Evolutionary conservation across 1,139 yeast genomes (phyloP), one percentile per base, ranked within the genome.

Genomic region (Candida pseudocylindracea): DNA sequence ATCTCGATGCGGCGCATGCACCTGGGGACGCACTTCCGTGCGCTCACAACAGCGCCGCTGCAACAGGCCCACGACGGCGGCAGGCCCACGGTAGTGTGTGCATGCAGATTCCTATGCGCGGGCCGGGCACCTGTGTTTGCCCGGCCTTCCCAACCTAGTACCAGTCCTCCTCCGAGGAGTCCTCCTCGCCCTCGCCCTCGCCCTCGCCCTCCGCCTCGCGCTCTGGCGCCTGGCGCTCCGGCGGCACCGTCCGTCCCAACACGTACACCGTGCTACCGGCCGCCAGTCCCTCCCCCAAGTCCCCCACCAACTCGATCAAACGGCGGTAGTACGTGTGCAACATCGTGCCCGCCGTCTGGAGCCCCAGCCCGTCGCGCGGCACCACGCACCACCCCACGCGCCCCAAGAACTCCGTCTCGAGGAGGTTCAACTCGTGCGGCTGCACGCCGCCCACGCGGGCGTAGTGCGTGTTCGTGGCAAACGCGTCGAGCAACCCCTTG

Each of bases 361-460:
- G 57, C 9, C 58, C 54, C 0, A 15, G 20, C 6, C 20, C 20
- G 20, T 15, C 20, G 20, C 20, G 20, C 6, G 67, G 66, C 26
- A 60, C 49, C 34, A 63, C 55, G 36, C 54, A 60, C 69, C 91
- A 88, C 39, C 73, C 72, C 10, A 88, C 88, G 39, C 88, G 58
- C 32, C 68, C 67, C 34, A 88, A 60, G 45, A 88, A 83, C 51
- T 88, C 96, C 35, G 78, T 71, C 48, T 88, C 98, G 32, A 88
- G 57, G 37, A 88, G 63, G 49, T 88, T 88, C 41, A 88, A 58
- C 49, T 88, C 98, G 37, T 74, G 65, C 30, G 76, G 58, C 29
- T 88, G 81, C 7, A 88, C 75, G 40, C 98, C 98, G 2, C 98
- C 98, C 12, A 88, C 96, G 48, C 79, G 78, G 9, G 96, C 93